Conservation (phyloP, 257 asterid species). For the Galeopsis tetrahit region DNA sequence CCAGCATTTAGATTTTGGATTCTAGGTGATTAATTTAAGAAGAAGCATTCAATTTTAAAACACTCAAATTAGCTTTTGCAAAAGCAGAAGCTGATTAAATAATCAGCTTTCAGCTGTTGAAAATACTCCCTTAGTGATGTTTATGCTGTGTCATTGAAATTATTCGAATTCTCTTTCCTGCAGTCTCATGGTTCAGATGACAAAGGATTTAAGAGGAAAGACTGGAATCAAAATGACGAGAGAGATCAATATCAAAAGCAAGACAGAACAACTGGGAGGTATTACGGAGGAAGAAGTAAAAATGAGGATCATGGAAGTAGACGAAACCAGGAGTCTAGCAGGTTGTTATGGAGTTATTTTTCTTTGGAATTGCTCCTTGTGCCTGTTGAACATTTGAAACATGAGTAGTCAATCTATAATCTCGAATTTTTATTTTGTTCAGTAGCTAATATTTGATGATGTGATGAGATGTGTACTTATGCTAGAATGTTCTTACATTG, state of each 20-base stretch:
- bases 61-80: too few relatives aligned
- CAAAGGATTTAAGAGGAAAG: constrained; percentile 39
- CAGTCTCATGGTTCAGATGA: constrained; percentile 51
- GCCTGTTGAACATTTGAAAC: constrained; percentile 29
- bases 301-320: constrained; percentile 51
- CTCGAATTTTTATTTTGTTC: not conserved
- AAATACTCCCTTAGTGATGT: not conserved
- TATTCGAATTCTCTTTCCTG: constrained; percentile 19
- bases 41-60: too few relatives aligned
- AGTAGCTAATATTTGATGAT: not conserved
- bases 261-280: constrained; percentile 36
- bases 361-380: constrained; percentile 18
- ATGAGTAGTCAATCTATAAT: constrained; percentile 20
- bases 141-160: constrained; percentile 23
- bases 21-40: too few relatives aligned
- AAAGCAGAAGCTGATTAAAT: too few relatives aligned
- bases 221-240: constrained; percentile 39
- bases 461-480: constrained; percentile 8
- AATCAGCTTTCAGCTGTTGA: too few relatives aligned
- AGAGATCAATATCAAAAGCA: constrained; percentile 40
- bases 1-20: too few relatives aligned
- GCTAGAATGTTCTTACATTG: constrained; percentile 9
- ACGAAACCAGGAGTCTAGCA: constrained; percentile 51
- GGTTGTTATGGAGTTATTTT: constrained; percentile 39
- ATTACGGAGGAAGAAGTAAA: constrained; percentile 47